Percentiles rank a stretch among this genome's conserved stretches.
Conservation (phyloP, 2,329 filamentous ascomycete species). For the Penicillium sp. region DNA sequence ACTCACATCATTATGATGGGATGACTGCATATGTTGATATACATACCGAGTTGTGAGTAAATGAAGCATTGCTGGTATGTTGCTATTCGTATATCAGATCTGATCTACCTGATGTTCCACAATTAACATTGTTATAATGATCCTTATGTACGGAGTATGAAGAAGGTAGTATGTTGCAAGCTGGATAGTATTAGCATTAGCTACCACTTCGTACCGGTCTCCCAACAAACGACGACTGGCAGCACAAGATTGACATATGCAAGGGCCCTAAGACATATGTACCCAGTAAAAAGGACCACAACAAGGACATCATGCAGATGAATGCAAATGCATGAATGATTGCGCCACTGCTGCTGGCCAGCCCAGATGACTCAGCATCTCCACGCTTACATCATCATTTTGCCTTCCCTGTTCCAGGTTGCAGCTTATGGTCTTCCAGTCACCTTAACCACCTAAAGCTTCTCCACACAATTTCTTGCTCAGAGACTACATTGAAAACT, state of each 20-base stretch:
- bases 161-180: too few species aligned
- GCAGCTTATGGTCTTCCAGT: conserved; percentile 4
- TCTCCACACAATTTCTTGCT: neutral
- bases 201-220: neutral
- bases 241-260: neutral
- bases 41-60: too few species aligned
- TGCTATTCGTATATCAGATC: too few species aligned
- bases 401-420: conserved; percentile 6
- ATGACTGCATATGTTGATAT: too few species aligned
- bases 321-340: neutral
- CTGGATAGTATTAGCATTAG: too few species aligned
- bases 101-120: too few species aligned
- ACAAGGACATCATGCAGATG: neutral
- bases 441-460: conserved; percentile 1
- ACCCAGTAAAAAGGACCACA: neutral
- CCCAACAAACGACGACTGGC: neutral
- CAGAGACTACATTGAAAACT: neutral
- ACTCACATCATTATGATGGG: too few species aligned
- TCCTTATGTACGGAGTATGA: too few species aligned
- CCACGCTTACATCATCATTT: conserved; percentile 24
- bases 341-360: neutral
- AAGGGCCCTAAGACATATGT: neutral
- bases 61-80: too few species aligned
- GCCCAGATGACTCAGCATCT: conserved; percentile 17
- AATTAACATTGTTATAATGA: too few species aligned